Base-by-base conservation (phyloP, 1,284 basidiomycete species). In the Anthracocystis panici-leucophaei region DNA sequence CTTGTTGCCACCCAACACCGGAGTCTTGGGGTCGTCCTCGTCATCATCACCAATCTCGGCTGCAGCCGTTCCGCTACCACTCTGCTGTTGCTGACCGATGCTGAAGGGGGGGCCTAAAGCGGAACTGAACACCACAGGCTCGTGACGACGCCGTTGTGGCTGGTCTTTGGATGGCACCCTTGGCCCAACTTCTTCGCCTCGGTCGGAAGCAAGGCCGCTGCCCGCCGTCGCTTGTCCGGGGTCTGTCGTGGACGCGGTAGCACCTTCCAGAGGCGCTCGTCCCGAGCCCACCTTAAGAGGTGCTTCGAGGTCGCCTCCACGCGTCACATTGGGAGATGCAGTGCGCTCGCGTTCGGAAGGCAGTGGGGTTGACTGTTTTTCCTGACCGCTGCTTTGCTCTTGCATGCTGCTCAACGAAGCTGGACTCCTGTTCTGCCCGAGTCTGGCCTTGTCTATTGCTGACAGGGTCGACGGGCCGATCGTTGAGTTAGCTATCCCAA, bases 11-110 rank as follows among this genome's bases (percentile, higher is more conserved):
- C 58, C 56, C 8, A 75, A 42, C 41, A 69, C 66, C 9, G 72
- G 72, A 1, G 72, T 75, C 23, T 62, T 70, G 16, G 72, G 72
- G 23, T 73, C 70, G 52, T 73, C 70, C 23, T 67, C 60, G 35
- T 62, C 63, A 18, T 51, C 59, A 27, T 66, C 63, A 31, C 58
- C 57, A 23, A 38, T 33, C 14, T 56, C 44, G 1, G 48, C 54
- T 29, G 29, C 49, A 27, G 25, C 23, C 18, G 42, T 31, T 53
- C 46, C 45, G 21, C 38, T 14, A 16, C 25, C 35, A 11, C 31
- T 31, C 8, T 29, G 50, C 3, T 29, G 20, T 4, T 12, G 50
- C 3, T 38, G 20, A 6, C 9, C 29, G 20, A 23, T 27, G 31
- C 46, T 33, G 20, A 53, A 5, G 6, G 56, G 56, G 20, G 63